A percentile compares a stretch with the other conserved stretches of the same genome.
Evolutionary conservation across 148 eudicot genomes (phyloP).

Genomic region (Euryodendron excelsum): DNA sequence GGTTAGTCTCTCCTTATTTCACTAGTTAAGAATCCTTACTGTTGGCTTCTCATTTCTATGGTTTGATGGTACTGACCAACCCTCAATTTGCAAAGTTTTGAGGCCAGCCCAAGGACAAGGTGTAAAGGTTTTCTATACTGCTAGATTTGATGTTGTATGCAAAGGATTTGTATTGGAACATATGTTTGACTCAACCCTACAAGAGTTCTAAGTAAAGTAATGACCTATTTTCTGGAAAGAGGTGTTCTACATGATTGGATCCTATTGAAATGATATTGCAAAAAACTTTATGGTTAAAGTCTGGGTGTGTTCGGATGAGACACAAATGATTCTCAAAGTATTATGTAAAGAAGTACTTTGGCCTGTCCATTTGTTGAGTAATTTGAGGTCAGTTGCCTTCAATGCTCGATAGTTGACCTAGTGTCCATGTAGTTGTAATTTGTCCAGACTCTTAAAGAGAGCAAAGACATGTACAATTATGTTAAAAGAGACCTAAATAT

Average conservation of each 20-base stretch:
- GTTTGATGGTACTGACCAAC: not conserved
- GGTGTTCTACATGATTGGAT: not conserved
- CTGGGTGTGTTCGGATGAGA: not conserved
- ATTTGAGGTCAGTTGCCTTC: not conserved
- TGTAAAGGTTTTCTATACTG: not conserved
- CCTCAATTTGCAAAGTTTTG: not conserved
- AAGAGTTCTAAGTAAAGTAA: not conserved
- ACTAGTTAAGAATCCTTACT: not conserved
- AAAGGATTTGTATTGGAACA: not conserved
- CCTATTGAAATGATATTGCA: not conserved
- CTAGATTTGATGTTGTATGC: no score
- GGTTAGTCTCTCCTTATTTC: not conserved
- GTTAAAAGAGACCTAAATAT: not conserved
- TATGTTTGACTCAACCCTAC: no score
- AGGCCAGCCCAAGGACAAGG: not conserved
- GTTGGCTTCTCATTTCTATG: not conserved
- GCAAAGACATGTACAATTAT: not conserved
- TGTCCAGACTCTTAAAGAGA: no score
- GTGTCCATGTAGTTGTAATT: not conserved
- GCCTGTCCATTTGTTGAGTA: not conserved
- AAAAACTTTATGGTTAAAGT: not conserved
- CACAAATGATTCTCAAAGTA: not conserved
- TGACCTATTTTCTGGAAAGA: no score
- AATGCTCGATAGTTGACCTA: not conserved
- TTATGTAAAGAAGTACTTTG: not conserved